These are phyloP conservation scores for Bryoglossum gracile DNA, from an alignment of 495 filamentous ascomycete species.

Conservation along the genomic window DNA sequence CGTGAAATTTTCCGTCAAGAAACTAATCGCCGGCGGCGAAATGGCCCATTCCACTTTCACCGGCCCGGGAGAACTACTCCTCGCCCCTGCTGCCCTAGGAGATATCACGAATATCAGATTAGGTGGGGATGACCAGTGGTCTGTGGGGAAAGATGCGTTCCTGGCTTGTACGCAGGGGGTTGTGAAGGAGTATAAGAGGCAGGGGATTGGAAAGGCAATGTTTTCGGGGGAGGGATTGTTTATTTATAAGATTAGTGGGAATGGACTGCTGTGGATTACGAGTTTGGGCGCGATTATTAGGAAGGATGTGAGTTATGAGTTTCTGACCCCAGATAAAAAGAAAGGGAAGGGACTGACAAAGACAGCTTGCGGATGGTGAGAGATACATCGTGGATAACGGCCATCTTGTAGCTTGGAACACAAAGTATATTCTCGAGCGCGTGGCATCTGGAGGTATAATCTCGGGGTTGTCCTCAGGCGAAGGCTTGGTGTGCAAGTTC, in stretches of 20 bases:
- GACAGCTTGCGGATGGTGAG: slow-evolving; percentile 65
- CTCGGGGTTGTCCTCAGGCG: slow-evolving; percentile 65
- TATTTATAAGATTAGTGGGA: slow-evolving; percentile 77
- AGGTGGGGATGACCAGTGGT: slow-evolving; percentile 63
- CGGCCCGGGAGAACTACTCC: slow-evolving; percentile 82
- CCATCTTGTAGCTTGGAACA: slow-evolving; percentile 96
- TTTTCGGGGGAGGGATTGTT: slow-evolving; percentile 92
- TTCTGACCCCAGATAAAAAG: background rate
- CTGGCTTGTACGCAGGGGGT: slow-evolving; percentile 72
- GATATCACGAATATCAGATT: slow-evolving; percentile 80
- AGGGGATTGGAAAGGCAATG: slow-evolving; percentile 83
- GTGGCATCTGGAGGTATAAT: slow-evolving; percentile 86
- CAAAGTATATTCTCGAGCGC: slow-evolving; percentile 83
- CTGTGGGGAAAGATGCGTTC: slow-evolving; percentile 73
- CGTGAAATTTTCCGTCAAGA: slow-evolving; percentile 78
- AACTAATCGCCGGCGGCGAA: slow-evolving; percentile 73
- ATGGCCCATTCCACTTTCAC: slow-evolving; percentile 76
- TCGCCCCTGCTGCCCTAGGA: slow-evolving; percentile 73
- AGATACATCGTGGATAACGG: slow-evolving; percentile 93
- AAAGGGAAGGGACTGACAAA: slow-evolving; percentile 19
- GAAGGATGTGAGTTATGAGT: slow-evolving; percentile 67
- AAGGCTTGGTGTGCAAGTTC: slow-evolving; percentile 92
- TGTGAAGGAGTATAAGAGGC: slow-evolving; percentile 74
- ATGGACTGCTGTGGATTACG: slow-evolving; percentile 77
- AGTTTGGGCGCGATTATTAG: slow-evolving; percentile 93